Evolutionary conservation across 257 asterid species (phyloP).

Genomic region (Salvia miltiorrhiza): DNA sequence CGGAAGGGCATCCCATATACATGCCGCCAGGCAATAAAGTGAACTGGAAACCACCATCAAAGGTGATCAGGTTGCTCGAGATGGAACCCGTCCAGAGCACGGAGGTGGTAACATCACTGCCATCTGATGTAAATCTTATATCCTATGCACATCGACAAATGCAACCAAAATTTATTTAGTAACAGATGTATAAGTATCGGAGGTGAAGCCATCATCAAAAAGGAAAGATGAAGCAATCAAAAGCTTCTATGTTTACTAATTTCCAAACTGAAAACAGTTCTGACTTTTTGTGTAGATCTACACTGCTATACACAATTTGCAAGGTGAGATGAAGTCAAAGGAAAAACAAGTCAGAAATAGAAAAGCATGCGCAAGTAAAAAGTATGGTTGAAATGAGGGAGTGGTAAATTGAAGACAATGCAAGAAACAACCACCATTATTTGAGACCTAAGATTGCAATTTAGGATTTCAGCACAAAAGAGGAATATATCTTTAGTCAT

Average conservation of each 20-base stretch:
- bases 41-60: slow-evolving; percentile 70
- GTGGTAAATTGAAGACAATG: neutral
- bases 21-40: slow-evolving; percentile 79
- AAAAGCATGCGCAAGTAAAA: neutral
- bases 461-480: neutral
- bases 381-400: neutral
- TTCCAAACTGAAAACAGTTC: neutral
- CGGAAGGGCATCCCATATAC: slow-evolving; percentile 87
- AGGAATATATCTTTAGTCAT: neutral
- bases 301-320: neutral
- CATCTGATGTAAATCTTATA: slow-evolving; percentile 44
- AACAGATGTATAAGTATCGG: neutral
- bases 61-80: slow-evolving; percentile 52
- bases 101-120: slow-evolving; percentile 52
- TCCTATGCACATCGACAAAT: slow-evolving; percentile 39
- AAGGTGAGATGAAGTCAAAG: neutral
- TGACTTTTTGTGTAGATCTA: neutral
- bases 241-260: neutral
- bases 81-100: slow-evolving; percentile 80
- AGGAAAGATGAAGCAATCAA: neutral
- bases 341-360: too few relatives aligned
- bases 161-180: neutral
- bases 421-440: neutral
- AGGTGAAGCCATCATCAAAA: neutral
- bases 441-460: neutral